Base-by-base conservation (phyloP, 805 yeast genomes). In the Debaryomyces hansenii region DNA sequence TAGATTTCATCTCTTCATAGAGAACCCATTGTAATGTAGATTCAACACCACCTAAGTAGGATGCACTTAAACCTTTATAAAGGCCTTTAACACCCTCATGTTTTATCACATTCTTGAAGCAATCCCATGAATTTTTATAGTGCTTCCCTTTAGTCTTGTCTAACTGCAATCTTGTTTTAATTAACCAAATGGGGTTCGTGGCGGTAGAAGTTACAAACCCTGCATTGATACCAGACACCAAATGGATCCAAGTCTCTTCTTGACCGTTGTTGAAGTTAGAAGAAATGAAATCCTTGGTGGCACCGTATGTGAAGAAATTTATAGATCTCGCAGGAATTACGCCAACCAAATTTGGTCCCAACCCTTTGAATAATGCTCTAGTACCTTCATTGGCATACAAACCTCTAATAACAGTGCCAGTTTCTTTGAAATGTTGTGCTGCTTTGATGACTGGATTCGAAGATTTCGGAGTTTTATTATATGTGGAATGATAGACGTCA, bases 281-380 rank as follows among this genome's bases (percentile, higher is more conserved):
- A 6, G 89, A 77, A n/a, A 90, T 65, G 12, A 86, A 42, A 20
- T 87, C 92, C 59, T 94, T 94, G 4, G 95, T 82, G n/a, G 88
- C 75, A n/a, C 97, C 96, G 64, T 94, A 94, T 0, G 97, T 90
- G 74, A 91, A 91, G 64, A 94, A 94, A 66, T 94, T 94, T 53
- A 94, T 95, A 24, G 97, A 87, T 64, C 99, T 78, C 1, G 99
- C 98, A 0, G 99, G 99, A 36, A 94, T 92, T 12, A 94, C 98
- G 44, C 99, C 99, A 14, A 92, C 95, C 55, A 94, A 74, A 58
- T 92, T 94, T 8, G 99, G 99, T 0, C 99, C 99, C 42, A 94
- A 71, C 10, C 99, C 99, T 68, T 88, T 87, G 68, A 94, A 94
- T 39, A 94, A 72, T 4, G 98, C 92, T 37, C 87, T 72, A 24